These are phyloP conservation scores for Naganishia onofrii DNA, from an alignment of 768 basidiomycete genomes.

Conservation along the genomic window DNA sequence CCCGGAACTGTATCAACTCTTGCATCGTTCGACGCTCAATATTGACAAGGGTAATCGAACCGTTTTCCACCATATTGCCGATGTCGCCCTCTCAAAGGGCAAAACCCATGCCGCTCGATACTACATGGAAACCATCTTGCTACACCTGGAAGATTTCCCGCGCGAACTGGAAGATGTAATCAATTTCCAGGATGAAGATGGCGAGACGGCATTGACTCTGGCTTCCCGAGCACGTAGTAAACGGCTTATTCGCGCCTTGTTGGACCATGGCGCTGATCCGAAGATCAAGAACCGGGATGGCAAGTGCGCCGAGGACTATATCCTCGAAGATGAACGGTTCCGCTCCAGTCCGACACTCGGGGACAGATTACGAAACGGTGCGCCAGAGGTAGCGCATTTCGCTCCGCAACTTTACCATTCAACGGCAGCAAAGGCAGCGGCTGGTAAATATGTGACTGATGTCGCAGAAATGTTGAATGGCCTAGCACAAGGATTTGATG, in stretches of 20 bases:
- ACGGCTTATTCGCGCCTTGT: constrained; percentile 87
- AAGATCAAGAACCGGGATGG: constrained; percentile 91
- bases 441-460: constrained; percentile 78
- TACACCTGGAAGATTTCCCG: constrained; percentile 83
- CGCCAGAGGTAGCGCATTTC: constrained; percentile 26
- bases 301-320: constrained; percentile 97
- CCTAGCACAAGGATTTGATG: constrained; percentile 83
- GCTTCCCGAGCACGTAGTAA: constrained; percentile 94
- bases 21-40: constrained; percentile 97
- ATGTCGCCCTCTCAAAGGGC: constrained; percentile 93
- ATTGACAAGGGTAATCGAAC: constrained; percentile 97
- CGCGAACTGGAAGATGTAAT: constrained; percentile 95
- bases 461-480: constrained; percentile 81
- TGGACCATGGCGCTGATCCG: constrained; percentile 94
- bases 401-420: constrained; percentile 76
- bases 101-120: constrained; percentile 97
- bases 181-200: constrained; percentile 98
- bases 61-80: constrained; percentile 95
- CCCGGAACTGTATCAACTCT: constrained; percentile 89
- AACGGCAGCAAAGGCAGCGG: constrained; percentile 76
- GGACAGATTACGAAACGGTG: constrained; percentile 55
- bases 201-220: constrained; percentile 94
- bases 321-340: constrained; percentile 96
- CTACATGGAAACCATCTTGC: constrained; percentile 95
- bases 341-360: constrained; percentile 81